Base-by-base conservation (phyloP, 805 yeast genomes). In the Torulaspora microellipsoides region DNA sequence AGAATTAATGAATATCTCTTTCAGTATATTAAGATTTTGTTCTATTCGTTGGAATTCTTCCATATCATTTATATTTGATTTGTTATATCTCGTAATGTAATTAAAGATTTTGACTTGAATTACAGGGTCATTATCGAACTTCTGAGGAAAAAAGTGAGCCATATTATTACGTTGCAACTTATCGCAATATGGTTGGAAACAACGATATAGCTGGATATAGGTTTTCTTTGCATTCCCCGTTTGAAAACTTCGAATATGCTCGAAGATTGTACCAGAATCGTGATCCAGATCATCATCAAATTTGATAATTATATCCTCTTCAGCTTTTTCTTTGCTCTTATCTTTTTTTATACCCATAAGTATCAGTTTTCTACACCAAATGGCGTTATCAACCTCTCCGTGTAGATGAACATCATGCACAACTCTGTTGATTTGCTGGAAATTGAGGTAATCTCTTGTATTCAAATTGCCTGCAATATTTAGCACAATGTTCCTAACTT, bases 1-100 rank as follows among this genome's bases (percentile, higher is more conserved):
- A 0, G 93, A 85, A 57, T 76, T 83, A 32, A 83, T 82, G 57
- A 87, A 85, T 14, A 85, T 68, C 54, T 83, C 91, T 40, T 54
- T 56, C 8, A 62, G 37, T 27, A 60, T 51, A 12, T 48, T 51
- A 11, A 54, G 42, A 30, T 58, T 54, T n/a, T 52, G 54, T 13
- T 48, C 39, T 3, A 54, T 49, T 31, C 49, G 49, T 8, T 36
- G 46, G 38, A 37, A 59, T 17, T 49, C 49, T 2, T 48, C 43
- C 23, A 15, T 30, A 43, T 56, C 62, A 31, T 49, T 53, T 5
- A 27, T 31, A 36, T 55, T 56, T 8, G 58, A 54, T 12, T 49
- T 37, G 37, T 55, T 57, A 38, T 49, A 63, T 15, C 37, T 45
- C 12, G 42, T 15, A 13, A 63, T 48, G 32, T 51, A 50, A 20